phyloP scores from a whole-genome alignment of 768 basidiomycete species.

The Xerocomellus chrysenteron region DNA sequence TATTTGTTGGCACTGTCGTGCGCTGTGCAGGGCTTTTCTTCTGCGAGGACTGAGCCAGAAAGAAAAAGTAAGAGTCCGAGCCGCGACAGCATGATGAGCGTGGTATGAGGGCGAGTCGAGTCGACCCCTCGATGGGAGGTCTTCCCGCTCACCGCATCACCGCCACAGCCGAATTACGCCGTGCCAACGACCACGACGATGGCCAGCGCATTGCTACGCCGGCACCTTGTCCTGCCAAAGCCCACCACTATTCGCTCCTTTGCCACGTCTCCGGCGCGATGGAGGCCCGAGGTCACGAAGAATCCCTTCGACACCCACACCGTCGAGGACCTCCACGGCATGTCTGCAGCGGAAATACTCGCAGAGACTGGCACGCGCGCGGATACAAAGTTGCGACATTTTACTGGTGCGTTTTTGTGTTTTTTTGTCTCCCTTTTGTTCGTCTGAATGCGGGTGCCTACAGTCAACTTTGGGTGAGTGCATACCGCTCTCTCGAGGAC shows the following conservation, averaged over 20 bases:
- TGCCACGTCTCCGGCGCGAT: slow-evolving; percentile 24
- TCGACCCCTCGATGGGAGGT: slow-evolving; percentile 29
- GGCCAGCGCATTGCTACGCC: slow-evolving; percentile 67
- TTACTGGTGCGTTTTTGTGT: slow-evolving; percentile 66
- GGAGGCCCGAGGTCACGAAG: slow-evolving; percentile 33
- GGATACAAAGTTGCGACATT: slow-evolving; percentile 87
- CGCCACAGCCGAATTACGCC: slow-evolving; percentile 31
- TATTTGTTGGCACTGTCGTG: slow-evolving; percentile 49
- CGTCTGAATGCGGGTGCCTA: slow-evolving; percentile 6
- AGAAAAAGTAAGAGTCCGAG: slow-evolving; percentile 4
- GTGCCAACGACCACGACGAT: slow-evolving; percentile 43
- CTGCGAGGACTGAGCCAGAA: slow-evolving; percentile 19
- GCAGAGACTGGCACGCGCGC: slow-evolving; percentile 67
- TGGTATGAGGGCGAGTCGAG: slow-evolving; percentile 10
- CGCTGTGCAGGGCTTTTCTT: slow-evolving; percentile 61
- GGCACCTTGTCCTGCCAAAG: slow-evolving; percentile 44
- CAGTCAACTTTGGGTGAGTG: slow-evolving; percentile 89
- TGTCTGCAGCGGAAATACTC: slow-evolving; percentile 78
- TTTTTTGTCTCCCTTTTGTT: neutral
- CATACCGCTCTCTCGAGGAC: neutral
- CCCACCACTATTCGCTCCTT: slow-evolving; percentile 26
- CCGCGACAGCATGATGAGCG: slow-evolving; percentile 1
- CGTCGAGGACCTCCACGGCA: slow-evolving; percentile 82
- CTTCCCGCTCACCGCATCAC: slow-evolving; percentile 5
- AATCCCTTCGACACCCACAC: slow-evolving; percentile 64